Conservation (phyloP, 495 filamentous ascomycete genomes). For the Penicillium riverlandense region DNA sequence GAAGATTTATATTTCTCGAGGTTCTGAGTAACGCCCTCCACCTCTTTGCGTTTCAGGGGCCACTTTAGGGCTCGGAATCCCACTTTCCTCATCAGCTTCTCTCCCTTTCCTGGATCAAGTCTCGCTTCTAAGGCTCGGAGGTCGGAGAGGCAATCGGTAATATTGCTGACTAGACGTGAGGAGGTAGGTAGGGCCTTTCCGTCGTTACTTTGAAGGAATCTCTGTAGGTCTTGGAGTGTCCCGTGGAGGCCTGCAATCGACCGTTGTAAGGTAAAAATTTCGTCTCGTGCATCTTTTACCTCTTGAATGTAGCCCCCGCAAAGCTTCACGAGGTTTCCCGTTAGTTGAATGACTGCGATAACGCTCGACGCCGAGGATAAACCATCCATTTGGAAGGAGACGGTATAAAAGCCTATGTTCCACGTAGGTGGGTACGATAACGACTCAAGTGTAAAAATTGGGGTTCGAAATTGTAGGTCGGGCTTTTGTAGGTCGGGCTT, state of each 20-base stretch:
- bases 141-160: slow-evolving; percentile 17
- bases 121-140: slow-evolving; percentile 24
- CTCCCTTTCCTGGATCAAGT: slow-evolving; percentile 15
- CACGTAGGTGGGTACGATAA: too few relatives aligned
- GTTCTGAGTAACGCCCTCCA: slow-evolving; percentile 24
- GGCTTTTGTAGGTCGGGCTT: too few relatives aligned
- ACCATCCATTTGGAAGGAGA: slow-evolving; percentile 10
- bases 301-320: slow-evolving; percentile 22
- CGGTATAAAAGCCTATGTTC: too few relatives aligned
- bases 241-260: slow-evolving; percentile 16
- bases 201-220: slow-evolving; percentile 8
- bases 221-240: slow-evolving; percentile 12
- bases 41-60: slow-evolving; percentile 32
- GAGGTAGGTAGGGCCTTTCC: slow-evolving; percentile 3
- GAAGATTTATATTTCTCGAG: slow-evolving; percentile 27
- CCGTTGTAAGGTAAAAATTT: slow-evolving; percentile 23
- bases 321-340: slow-evolving; percentile 16
- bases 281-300: slow-evolving; percentile 25
- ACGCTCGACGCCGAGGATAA: slow-evolving; percentile 26
- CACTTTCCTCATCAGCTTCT: slow-evolving; percentile 18
- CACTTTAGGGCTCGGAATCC: slow-evolving; percentile 32
- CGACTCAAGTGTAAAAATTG: too few relatives aligned
- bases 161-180: slow-evolving; percentile 3
- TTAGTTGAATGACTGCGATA: slow-evolving; percentile 29
- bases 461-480: too few relatives aligned